Evolutionary conservation across 2,329 filamentous ascomycete species (phyloP).

Genomic region (Xylariaceae sp.): DNA sequence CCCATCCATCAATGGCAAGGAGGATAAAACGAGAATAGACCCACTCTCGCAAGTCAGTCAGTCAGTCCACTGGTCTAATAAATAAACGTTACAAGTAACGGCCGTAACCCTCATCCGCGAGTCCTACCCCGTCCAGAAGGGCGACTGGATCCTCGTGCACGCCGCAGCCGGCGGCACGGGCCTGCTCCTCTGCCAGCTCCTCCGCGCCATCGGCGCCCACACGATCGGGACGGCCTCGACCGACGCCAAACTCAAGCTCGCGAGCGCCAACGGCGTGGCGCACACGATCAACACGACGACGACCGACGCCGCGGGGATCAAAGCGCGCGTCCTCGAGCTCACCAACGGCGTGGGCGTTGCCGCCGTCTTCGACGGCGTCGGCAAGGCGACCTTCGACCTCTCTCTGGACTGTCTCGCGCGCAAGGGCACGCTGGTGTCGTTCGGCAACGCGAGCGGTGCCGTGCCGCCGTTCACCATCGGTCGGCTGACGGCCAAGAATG

Average conservation of each 20-base stretch:
- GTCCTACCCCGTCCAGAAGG: conserved; percentile 68
- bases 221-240: conserved; percentile 78
- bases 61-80: too few relatives aligned
- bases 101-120: conserved; percentile 76
- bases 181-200: conserved; percentile 68
- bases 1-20: too few relatives aligned
- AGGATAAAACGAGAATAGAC: too few relatives aligned
- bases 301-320: conserved; percentile 57
- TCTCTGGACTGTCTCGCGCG: conserved; percentile 69
- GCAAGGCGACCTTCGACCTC: conserved; percentile 77
- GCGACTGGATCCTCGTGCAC: conserved; percentile 79
- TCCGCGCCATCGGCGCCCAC: conserved; percentile 67
- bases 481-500: conserved; percentile 67
- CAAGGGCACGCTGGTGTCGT: conserved; percentile 74
- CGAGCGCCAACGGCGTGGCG: conserved; percentile 66
- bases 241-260: conserved; percentile 66
- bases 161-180: conserved; percentile 83
- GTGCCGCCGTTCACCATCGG: conserved; percentile 62
- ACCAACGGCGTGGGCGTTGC: conserved; percentile 69
- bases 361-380: conserved; percentile 82
- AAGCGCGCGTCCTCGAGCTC: conserved; percentile 59
- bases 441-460: conserved; percentile 76
- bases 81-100: too few relatives aligned
- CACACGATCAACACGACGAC: conserved; percentile 65
- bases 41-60: too few relatives aligned